Base-by-base conservation (phyloP, 306 rosid genomes). In the Acacia acuminata region DNA sequence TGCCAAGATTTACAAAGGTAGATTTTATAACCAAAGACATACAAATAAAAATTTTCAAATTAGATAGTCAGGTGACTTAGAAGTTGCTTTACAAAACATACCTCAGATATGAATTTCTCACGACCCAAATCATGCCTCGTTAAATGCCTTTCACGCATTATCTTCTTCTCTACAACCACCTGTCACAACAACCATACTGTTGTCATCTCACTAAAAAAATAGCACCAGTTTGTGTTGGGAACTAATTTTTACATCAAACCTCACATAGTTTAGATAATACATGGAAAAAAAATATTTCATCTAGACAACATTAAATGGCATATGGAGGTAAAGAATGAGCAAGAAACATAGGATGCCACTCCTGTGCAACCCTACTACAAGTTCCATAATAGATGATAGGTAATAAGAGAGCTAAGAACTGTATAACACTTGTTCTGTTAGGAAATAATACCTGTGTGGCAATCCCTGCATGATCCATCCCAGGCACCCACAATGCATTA, bases 121-220 rank as follows among this genome's bases (percentile, higher is more conserved):
- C 98, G 94, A 44, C 99, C 98, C 81, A 96, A 30, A 79, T 96
- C 98, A 86, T 96, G 99, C 80, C 98, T 89, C 30, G 94, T 91
- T 69, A 88, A 84, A 8, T 88, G 50, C 14, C 71, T 85, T 85
- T 93, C 99, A 30, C 93, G 97, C 97, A 92, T 92, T 83, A 96
- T 79, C 93, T 92, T 93, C 90, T 96, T 96, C 88, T 96, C 99
- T 85, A 96, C 99, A 84, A 96, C 99, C 14, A 96, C 99, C 99
- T 96, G 77, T 43, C 12, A 24, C 78, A 82, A 79, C 19, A 34
- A 56, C 55, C 60, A 64, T 22, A 50, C 42, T n/a, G 11, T 13
- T 32, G 58, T 42, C 55, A 76, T 16, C 48, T 44, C 40, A 65
- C 13, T 50, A n/a, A 72, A 42, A 82, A 27, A 5, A 36, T 4